Evolutionary conservation across 148 eudicot species (phyloP), one percentile per base, ranked within the genome.

Genomic region (Heliosperma pusillum): DNA sequence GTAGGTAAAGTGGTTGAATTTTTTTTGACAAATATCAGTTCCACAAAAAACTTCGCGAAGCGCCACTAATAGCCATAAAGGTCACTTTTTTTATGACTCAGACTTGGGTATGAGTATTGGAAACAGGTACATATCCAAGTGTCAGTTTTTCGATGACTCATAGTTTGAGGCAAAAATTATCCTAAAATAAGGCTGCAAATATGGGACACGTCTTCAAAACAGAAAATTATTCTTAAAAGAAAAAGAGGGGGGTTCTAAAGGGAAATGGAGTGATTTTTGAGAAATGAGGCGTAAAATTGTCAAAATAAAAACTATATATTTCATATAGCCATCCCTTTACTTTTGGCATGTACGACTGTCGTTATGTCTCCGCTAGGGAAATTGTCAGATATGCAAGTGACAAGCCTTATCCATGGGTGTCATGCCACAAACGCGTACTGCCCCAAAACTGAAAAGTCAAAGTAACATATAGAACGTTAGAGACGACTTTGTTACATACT

Each of bases 401-500:
- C 19, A 50, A 50, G 19, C 55, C 55, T 16, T 50, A 50, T 12
- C 55, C 55, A 50, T 50, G 55, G 13, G 55, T 16, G 55, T 12
- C 55, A 4, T 5, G 4, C 55, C 17, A 16, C 17, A 50, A 13
- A 11, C 17, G 55, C 55, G 17, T 65, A 33, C 12, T 2, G 21
- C 6, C 19, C 70, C 47, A 17, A 50, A 15, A 4, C 17, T 40
- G 19, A 36, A 4, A 52, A 68, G 53, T 22, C 40, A 17, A 50
- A 47, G 59, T 45, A 44, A 50, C 26, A 70, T 5, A 66, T 19
- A 36, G 16, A 42, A 72, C 26, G 30, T 15, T 73, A 75, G 42
- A 69, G 40, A 70, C 10, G 50, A 50, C 70, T 24, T 69, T 10
- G 21, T 57, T 36, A 81, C 92, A 76, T 95, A 95, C 99, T 95